These are phyloP conservation scores for Xylariaceae sp. DNA, from an alignment of 2,329 filamentous ascomycete genomes.

Conservation along the genomic window DNA sequence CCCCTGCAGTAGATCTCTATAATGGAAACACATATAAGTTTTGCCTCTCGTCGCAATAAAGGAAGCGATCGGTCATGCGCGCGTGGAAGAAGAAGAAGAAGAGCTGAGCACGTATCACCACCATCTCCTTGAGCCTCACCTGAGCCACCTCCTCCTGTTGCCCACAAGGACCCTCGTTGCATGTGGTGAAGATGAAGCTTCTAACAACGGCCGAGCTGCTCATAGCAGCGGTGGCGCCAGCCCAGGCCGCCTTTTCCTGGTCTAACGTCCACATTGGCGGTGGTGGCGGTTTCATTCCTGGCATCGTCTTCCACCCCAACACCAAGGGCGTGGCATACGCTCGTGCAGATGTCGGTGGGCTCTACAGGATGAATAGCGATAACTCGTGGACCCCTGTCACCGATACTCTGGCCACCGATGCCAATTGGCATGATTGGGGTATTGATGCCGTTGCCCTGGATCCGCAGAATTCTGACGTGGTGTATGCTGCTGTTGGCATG, in stretches of 20 bases:
- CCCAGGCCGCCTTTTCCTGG: conserved; percentile 39
- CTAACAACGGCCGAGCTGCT: conserved; percentile 18
- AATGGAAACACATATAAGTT: conserved; percentile 10
- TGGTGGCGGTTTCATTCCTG: conserved; percentile 53
- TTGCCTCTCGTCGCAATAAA: not conserved
- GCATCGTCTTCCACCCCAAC: conserved; percentile 54
- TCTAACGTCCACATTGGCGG: conserved; percentile 51
- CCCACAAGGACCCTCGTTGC: conserved; percentile 2
- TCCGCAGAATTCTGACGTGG: conserved; percentile 46
- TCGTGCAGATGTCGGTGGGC: conserved; percentile 54
- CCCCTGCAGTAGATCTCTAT: conserved; percentile 3
- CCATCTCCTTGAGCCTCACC: conserved; percentile 5
- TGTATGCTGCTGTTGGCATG: conserved; percentile 53
- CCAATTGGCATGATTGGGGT: conserved; percentile 53
- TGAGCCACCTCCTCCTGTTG: conserved; percentile 12
- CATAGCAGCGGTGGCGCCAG: conserved; percentile 16
- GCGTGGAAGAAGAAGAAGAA: no score
- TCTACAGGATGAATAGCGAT: conserved; percentile 52
- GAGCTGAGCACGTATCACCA: no score
- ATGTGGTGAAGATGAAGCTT: conserved; percentile 25
- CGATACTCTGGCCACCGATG: conserved; percentile 41
- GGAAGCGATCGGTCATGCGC: conserved; percentile 7
- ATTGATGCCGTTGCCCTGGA: conserved; percentile 55
- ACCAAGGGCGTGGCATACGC: conserved; percentile 50
- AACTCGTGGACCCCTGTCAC: conserved; percentile 54